These are phyloP conservation scores for Acanthamoeba lenticulata DNA, from an alignment of 208 protist species.

Conservation along the genomic window DNA sequence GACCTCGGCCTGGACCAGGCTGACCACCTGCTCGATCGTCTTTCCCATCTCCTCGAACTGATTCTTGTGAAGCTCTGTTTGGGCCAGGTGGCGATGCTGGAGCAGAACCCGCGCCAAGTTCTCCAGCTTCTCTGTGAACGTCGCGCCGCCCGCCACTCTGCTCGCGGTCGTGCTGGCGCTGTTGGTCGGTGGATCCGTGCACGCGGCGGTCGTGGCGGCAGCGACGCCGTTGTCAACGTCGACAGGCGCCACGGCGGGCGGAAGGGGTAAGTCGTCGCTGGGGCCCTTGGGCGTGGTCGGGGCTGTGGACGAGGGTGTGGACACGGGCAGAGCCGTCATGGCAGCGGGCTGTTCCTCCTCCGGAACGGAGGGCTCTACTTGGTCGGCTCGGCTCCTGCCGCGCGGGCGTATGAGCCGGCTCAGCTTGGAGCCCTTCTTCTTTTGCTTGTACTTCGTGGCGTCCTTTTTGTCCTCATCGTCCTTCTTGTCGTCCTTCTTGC, in stretches of 20 bases:
- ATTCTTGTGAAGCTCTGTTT: constrained; percentile 2
- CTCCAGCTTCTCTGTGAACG: neutral
- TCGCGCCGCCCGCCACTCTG: no score
- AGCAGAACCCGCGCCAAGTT: neutral
- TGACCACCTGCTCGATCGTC: neutral
- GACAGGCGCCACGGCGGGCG: neutral
- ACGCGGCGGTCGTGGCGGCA: no score
- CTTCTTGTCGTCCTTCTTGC: neutral
- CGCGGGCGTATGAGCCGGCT: neutral
- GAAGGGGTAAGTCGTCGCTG: no score
- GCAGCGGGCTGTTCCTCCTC: no score
- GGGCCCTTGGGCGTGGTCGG: no score
- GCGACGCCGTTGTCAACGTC: neutral
- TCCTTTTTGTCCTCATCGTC: neutral
- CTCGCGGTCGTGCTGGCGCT: no score
- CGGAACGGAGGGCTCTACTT: no score
- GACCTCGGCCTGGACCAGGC: neutral
- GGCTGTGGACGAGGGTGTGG: no score
- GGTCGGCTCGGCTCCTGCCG: neutral
- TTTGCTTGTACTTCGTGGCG: neutral
- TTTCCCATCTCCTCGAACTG: neutral
- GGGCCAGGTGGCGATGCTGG: neutral
- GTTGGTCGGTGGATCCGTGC: no score
- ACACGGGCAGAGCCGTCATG: no score
- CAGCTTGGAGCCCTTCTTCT: constrained; percentile 22